phyloP scores from a whole-genome alignment of 495 filamentous ascomycete species.

The Aspergillus taichungensis region DNA sequence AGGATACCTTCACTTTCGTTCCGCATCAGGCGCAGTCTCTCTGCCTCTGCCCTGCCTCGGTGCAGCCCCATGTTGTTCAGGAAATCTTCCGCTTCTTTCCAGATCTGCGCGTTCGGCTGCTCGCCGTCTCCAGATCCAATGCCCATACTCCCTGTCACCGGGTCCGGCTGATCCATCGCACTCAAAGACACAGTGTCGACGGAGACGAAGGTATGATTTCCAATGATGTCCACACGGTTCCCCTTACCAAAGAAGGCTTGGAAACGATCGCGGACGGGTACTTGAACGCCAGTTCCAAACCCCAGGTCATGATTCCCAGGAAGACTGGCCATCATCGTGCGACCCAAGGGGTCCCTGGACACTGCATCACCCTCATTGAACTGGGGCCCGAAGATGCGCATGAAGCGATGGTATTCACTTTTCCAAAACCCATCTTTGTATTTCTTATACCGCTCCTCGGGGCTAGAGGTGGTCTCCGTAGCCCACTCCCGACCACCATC shows the following conservation, averaged over 20 bases:
- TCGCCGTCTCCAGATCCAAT: slow-evolving; percentile 24
- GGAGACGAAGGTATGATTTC: slow-evolving; percentile 92
- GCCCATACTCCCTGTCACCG: slow-evolving; percentile 35
- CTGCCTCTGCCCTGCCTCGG: slow-evolving; percentile 32
- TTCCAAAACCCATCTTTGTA: slow-evolving; percentile 78
- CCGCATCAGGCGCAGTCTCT: slow-evolving; percentile 31
- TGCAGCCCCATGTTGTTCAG: slow-evolving; percentile 49
- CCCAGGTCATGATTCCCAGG: slow-evolving; percentile 98
- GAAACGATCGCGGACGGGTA: slow-evolving; percentile 71
- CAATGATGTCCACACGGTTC: slow-evolving; percentile 80
- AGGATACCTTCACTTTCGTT: slow-evolving; percentile 35
- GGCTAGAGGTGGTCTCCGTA: slow-evolving; percentile 53
- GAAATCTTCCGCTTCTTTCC: slow-evolving; percentile 68
- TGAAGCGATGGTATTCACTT: slow-evolving; percentile 71
- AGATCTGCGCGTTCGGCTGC: slow-evolving; percentile 51
- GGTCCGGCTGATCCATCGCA: slow-evolving; percentile 50
- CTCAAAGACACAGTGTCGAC: slow-evolving; percentile 83
- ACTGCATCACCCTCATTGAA: slow-evolving; percentile 40
- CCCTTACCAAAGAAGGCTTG: slow-evolving; percentile 81
- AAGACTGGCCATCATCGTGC: slow-evolving; percentile 69
- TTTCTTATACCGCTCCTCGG: slow-evolving; percentile 60
- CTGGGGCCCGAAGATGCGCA: slow-evolving; percentile 62
- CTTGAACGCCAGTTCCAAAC: slow-evolving; percentile 75
- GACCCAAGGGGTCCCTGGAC: slow-evolving; percentile 29
- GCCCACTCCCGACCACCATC: slow-evolving; percentile 97